A percentile compares a stretch with the other conserved stretches of the same genome.
These are phyloP conservation scores for Platanthera guangdongensis DNA, from an alignment of 106 monocot genomes.

Conservation along the genomic window DNA sequence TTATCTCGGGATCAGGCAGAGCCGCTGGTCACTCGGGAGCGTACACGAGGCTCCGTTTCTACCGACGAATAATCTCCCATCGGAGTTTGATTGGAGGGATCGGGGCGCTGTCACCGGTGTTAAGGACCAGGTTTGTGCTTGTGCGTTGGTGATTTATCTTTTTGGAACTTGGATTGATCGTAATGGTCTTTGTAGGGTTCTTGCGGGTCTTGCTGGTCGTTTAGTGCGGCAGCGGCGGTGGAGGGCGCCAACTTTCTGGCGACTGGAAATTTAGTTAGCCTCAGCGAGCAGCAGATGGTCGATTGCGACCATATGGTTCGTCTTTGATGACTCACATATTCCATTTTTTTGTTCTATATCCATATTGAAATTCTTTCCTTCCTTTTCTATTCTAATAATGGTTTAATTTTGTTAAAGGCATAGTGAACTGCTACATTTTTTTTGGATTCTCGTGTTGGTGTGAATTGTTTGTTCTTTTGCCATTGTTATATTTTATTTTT, in stretches of 20 bases:
- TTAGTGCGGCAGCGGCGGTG: conserved; percentile 76
- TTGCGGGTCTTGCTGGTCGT: conserved; percentile 97
- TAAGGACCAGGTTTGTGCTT: conserved; percentile 65
- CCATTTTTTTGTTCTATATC: neutral
- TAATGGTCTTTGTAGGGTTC: conserved; percentile 43
- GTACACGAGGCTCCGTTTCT: conserved; percentile 48
- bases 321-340: neutral
- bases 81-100: conserved; percentile 90
- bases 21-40: conserved; percentile 2
- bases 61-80: conserved; percentile 66
- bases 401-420: neutral
- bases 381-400: neutral
- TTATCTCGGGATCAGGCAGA: conserved; percentile 44
- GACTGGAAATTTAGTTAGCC: conserved; percentile 63
- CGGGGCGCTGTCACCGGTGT: conserved; percentile 69
- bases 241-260: conserved; percentile 87
- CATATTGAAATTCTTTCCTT: neutral
- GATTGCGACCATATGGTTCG: conserved; percentile 62
- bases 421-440: neutral
- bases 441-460: neutral
- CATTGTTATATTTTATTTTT: neutral
- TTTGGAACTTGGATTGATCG: neutral
- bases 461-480: neutral
- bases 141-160: neutral
- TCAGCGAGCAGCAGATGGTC: conserved; percentile 91